phyloP scores from a whole-genome alignment of 306 rosid species.

The Cucurbita argyrosperma region DNA sequence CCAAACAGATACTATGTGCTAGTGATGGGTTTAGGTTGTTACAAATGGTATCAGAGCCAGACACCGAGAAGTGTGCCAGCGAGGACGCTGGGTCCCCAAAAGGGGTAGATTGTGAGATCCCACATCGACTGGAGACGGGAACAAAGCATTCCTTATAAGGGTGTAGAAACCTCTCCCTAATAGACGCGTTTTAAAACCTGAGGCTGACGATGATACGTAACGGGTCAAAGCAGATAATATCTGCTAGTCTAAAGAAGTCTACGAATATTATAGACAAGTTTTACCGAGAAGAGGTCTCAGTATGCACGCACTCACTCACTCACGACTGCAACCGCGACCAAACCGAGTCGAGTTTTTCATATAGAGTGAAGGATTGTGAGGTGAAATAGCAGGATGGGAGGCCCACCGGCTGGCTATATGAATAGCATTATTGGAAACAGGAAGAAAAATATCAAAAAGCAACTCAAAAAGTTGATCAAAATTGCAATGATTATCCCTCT shows the following conservation, averaged over 20 bases:
- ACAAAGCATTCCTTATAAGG: no score
- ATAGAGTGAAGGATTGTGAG: not conserved
- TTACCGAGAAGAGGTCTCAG: not conserved
- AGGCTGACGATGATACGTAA: no score
- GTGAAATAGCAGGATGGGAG: not conserved
- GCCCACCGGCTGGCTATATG: not conserved
- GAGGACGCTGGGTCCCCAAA: no score
- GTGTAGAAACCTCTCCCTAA: no score
- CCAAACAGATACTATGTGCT: no score
- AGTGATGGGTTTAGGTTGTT: no score
- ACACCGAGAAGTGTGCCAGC: no score
- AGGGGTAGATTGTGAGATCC: no score
- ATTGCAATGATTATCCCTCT: not conserved
- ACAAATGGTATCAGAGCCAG: no score
- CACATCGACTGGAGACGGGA: no score
- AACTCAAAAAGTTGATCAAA: conserved; percentile 1
- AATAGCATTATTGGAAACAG: not conserved
- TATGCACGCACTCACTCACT: not conserved
- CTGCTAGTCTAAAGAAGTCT: not conserved
- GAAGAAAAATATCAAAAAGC: not conserved
- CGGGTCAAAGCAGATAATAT: no score
- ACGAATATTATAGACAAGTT: not conserved
- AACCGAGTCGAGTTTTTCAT: not conserved
- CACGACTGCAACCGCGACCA: not conserved
- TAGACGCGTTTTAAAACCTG: no score